Conservation (phyloP, 306 rosid species). For the Cicer yamashitae region DNA sequence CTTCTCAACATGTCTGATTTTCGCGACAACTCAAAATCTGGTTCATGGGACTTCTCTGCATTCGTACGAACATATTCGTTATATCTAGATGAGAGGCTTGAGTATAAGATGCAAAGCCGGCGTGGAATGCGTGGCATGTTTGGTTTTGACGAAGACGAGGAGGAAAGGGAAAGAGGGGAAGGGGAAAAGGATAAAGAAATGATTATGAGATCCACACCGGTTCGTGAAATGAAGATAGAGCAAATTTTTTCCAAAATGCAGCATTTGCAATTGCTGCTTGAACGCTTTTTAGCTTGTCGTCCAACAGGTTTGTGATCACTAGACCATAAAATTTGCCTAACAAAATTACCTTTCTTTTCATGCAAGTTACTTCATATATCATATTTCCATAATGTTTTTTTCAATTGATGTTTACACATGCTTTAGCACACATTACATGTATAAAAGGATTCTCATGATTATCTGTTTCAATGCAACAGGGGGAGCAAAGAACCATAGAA, state of each 20-base stretch:
- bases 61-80: slow-evolving; percentile 80
- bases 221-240: slow-evolving; percentile 66
- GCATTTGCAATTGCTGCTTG: slow-evolving; percentile 84
- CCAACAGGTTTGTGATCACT: slow-evolving; percentile 77
- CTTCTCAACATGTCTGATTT: slow-evolving; percentile 92
- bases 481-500: slow-evolving; percentile 68
- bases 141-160: slow-evolving; percentile 62
- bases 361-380: slow-evolving; percentile 4
- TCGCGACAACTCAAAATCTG: slow-evolving; percentile 55
- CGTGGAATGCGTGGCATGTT: slow-evolving; percentile 66
- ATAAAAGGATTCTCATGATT: slow-evolving; percentile 34
- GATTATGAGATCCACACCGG: slow-evolving; percentile 60
- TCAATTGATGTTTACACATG: neutral
- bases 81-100: slow-evolving; percentile 86
- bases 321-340: neutral
- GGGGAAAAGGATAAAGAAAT: slow-evolving; percentile 15
- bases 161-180: slow-evolving; percentile 39
- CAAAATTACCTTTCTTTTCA: neutral
- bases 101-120: slow-evolving; percentile 85
- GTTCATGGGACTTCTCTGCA: slow-evolving; percentile 82
- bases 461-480: slow-evolving; percentile 56
- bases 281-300: slow-evolving; percentile 86
- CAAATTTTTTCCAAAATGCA: slow-evolving; percentile 71
- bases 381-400: neutral
- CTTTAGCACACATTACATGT: slow-evolving; percentile 5